Conservation (phyloP, 768 basidiomycete species). For the Lyophyllum decastes region DNA sequence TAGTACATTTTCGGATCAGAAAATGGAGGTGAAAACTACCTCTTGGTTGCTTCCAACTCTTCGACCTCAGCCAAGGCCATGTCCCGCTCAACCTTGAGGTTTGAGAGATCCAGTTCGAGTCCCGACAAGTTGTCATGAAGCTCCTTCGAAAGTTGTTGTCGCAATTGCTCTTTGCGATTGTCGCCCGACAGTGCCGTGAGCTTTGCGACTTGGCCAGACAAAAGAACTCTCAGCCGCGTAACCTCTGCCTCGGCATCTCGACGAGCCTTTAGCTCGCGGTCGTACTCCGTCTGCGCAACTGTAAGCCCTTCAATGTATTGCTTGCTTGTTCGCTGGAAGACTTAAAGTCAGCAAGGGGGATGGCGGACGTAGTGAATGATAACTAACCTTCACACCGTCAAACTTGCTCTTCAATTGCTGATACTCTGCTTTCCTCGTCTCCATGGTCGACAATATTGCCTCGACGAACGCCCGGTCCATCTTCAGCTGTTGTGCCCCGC, state of each 20-base stretch:
- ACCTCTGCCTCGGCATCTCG: slow-evolving; percentile 94
- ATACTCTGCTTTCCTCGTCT: slow-evolving; percentile 62
- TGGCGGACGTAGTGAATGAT: background rate
- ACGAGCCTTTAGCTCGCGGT: slow-evolving; percentile 83
- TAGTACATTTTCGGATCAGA: slow-evolving; percentile 2
- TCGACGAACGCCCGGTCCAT: slow-evolving; percentile 78
- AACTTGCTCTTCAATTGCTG: slow-evolving; percentile 71
- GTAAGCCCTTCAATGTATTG: slow-evolving; percentile 91
- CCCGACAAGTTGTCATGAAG: slow-evolving; percentile 72
- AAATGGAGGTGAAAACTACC: slow-evolving; percentile 43
- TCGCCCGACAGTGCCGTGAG: slow-evolving; percentile 86
- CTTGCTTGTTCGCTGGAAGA: slow-evolving; percentile 78
- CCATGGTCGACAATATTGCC: slow-evolving; percentile 65
- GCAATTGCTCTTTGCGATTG: slow-evolving; percentile 72
- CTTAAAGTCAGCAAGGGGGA: background rate
- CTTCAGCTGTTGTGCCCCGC: slow-evolving; percentile 59
- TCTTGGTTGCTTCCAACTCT: slow-evolving; percentile 76
- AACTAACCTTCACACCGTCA: slow-evolving; percentile 82
- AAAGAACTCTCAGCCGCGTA: slow-evolving; percentile 75
- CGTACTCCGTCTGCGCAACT: slow-evolving; percentile 93
- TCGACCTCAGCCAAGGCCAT: slow-evolving; percentile 92
- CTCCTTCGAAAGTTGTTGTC: slow-evolving; percentile 79
- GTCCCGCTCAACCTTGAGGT: slow-evolving; percentile 87
- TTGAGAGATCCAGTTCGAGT: slow-evolving; percentile 85
- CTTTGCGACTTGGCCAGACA: slow-evolving; percentile 88